Evolutionary conservation across 73 alveolate genomes (phyloP).

Genomic region (Tetrahymena malaccensis): DNA sequence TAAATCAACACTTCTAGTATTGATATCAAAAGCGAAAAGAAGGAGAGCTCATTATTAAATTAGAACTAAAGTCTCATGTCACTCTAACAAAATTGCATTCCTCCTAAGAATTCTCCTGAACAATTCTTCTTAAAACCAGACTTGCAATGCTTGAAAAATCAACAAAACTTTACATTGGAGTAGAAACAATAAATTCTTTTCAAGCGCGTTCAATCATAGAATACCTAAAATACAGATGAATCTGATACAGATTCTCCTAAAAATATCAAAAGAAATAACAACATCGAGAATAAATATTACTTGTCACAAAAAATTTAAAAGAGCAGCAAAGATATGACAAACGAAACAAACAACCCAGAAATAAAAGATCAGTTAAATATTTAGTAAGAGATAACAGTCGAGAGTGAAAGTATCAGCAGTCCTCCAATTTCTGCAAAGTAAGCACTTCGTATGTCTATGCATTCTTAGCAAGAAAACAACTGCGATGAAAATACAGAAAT

Average conservation of each 20-base stretch:
- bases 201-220: not conserved
- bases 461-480: not conserved
- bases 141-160: not conserved
- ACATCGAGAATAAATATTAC: not conserved
- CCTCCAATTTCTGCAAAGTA: not conserved
- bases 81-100: not conserved
- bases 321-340: not conserved
- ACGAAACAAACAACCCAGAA: not conserved
- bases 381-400: not conserved
- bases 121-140: not conserved
- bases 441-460: not conserved
- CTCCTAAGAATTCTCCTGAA: not conserved
- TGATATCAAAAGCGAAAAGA: not conserved
- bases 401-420: not conserved
- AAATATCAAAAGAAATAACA: not conserved
- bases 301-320: not conserved
- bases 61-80: too few species aligned
- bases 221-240: not conserved
- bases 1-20: not conserved
- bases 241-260: not conserved
- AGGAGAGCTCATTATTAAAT: not conserved
- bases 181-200: not conserved
- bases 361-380: not conserved
- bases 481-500: not conserved
- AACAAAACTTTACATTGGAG: not conserved